Conservation (phyloP, 805 yeast genomes). For the Wilhelminamyces savonicus region DNA sequence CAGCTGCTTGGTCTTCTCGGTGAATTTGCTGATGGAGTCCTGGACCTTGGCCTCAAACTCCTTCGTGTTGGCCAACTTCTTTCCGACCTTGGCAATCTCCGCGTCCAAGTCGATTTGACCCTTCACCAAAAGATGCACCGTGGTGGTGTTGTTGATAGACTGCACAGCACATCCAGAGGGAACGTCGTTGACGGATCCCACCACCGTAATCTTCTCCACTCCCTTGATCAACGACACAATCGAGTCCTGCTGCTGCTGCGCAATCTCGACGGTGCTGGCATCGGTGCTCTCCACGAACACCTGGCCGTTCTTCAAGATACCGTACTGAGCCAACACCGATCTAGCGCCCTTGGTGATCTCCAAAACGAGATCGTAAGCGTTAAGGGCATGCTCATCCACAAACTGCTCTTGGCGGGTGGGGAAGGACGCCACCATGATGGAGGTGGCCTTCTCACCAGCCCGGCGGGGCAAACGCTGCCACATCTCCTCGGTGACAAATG, state of each 20-base stretch:
- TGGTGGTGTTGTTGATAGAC: conserved; percentile 72
- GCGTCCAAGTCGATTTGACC: conserved; percentile 92
- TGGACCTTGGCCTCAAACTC: conserved; percentile 57
- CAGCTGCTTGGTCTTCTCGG: conserved; percentile 73
- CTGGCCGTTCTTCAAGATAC: conserved; percentile 81
- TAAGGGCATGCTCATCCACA: conserved; percentile 57
- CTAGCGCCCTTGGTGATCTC: conserved; percentile 87
- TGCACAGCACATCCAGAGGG: conserved; percentile 90
- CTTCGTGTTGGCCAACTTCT: conserved; percentile 64
- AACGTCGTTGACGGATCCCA: conserved; percentile 45
- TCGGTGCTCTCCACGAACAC: conserved; percentile 71
- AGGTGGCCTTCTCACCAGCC: conserved; percentile 55
- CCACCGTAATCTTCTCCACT: conserved; percentile 67
- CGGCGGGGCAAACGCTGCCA: conserved; percentile 98
- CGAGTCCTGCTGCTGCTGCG: conserved; percentile 70
- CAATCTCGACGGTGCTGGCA: conserved; percentile 43
- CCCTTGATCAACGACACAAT: conserved; percentile 90
- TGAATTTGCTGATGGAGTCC: conserved; percentile 77
- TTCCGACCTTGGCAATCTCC: conserved; percentile 77
- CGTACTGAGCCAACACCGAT: conserved; percentile 86
- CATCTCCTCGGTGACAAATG: conserved; percentile 93
- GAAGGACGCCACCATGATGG: conserved; percentile 75
- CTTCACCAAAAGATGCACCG: conserved; percentile 86
- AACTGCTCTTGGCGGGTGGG: conserved; percentile 62
- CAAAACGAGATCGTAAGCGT: conserved; percentile 77